Evolutionary conservation across 2,329 filamentous ascomycete species (phyloP).

Genomic region (Stachybotrys chlorohalonatus): DNA sequence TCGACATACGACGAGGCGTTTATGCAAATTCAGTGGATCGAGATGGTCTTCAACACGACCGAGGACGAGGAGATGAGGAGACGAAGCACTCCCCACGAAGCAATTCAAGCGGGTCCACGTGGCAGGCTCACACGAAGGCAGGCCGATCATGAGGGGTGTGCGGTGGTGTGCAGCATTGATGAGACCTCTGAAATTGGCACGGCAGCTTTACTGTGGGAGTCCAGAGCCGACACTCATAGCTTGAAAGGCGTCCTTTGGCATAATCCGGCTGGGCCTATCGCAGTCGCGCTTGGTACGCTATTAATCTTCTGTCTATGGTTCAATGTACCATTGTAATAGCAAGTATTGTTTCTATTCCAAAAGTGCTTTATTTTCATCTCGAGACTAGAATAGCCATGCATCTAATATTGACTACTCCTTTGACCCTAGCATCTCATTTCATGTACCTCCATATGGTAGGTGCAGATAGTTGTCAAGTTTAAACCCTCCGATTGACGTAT

Average conservation of each 20-base stretch:
- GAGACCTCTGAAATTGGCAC: slow-evolving; percentile 17
- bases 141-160: slow-evolving; percentile 10
- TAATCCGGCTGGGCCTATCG: not conserved
- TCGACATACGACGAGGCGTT: slow-evolving; percentile 35
- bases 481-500: too few species aligned
- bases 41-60: slow-evolving; percentile 46
- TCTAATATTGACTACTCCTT: too few species aligned
- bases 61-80: slow-evolving; percentile 1
- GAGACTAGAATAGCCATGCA: too few species aligned
- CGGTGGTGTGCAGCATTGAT: slow-evolving; percentile 23
- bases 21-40: slow-evolving; percentile 54
- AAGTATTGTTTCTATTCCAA: too few species aligned
- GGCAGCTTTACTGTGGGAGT: slow-evolving; percentile 13
- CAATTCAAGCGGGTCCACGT: slow-evolving; percentile 9
- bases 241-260: not conserved
- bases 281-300: not conserved
- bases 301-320: not conserved
- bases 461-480: too few species aligned
- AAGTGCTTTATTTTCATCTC: too few species aligned
- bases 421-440: too few species aligned
- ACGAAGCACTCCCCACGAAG: not conserved
- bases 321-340: too few species aligned
- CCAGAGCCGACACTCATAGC: not conserved
- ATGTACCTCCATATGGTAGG: too few species aligned
- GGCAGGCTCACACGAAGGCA: slow-evolving; percentile 23